Percentiles rank a stretch among this genome's conserved stretches.
Conservation (phyloP, 306 rosid genomes). For the Vigna radiata region DNA sequence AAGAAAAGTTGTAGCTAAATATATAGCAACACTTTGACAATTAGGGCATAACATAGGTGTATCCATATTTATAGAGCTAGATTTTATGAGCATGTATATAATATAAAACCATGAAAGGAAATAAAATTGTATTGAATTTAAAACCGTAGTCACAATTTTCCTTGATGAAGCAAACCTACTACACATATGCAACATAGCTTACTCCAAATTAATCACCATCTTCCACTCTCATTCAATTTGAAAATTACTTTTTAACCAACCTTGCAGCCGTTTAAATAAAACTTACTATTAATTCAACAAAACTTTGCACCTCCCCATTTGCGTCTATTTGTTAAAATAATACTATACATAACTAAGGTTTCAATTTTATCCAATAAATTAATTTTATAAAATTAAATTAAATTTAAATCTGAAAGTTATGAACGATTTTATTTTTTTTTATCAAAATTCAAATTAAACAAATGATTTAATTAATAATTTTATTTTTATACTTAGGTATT, state of each 20-base stretch:
- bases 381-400: no score
- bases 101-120: slow-evolving; percentile 4
- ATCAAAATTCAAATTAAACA: not conserved
- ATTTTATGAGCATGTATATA: not conserved
- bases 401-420: no score
- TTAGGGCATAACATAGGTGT: slow-evolving; percentile 9
- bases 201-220: slow-evolving; percentile 31
- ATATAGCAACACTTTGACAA: not conserved
- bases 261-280: not conserved
- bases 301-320: not conserved
- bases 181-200: not conserved
- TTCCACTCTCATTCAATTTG: not conserved
- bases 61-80: not conserved
- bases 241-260: slow-evolving; percentile 1
- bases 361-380: no score
- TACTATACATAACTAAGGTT: no score
- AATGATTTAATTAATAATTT: no score
- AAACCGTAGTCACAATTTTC: not conserved
- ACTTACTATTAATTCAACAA: not conserved
- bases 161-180: not conserved
- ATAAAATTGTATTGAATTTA: not conserved
- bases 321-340: not conserved
- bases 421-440: not conserved
- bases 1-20: no score
- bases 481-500: no score